Conservation (phyloP, 768 basidiomycete genomes). For the Tephrocybe sp. region DNA sequence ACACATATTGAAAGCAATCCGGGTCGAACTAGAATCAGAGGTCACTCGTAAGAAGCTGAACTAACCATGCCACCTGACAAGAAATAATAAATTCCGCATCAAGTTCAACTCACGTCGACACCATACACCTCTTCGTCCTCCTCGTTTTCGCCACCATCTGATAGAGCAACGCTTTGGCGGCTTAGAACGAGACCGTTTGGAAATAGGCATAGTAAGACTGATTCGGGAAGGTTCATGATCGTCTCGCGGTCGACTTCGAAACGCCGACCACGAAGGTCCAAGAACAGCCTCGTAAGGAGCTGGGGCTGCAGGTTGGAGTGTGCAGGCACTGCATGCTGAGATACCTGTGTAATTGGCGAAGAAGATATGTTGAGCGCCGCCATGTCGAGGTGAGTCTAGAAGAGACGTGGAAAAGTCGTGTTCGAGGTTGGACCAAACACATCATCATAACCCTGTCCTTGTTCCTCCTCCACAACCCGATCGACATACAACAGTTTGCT, state of each 20-base stretch:
- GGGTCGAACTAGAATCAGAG: constrained; percentile 79
- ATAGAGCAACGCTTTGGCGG: constrained; percentile 74
- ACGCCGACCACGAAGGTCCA: constrained; percentile 88
- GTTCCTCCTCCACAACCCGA: constrained; percentile 4
- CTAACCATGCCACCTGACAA: constrained; percentile 6
- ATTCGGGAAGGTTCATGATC: constrained; percentile 98
- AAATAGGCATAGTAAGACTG: constrained; percentile 92
- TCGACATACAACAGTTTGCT: too few species aligned
- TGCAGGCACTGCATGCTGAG: constrained; percentile 59
- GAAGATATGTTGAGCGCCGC: constrained; percentile 41
- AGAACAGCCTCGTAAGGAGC: constrained; percentile 81
- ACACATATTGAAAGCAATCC: constrained; percentile 91
- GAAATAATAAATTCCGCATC: background rate
- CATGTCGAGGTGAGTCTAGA: constrained; percentile 25
- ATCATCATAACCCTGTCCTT: constrained; percentile 13
- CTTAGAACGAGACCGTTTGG: constrained; percentile 95
- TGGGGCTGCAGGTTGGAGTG: constrained; percentile 80
- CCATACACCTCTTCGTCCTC: constrained; percentile 93
- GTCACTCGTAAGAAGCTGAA: constrained; percentile 4
- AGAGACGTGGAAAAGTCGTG: constrained; percentile 9
- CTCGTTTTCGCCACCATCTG: constrained; percentile 70
- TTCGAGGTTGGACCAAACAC: constrained; percentile 15
- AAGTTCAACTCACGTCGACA: constrained; percentile 76
- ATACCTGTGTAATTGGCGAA: constrained; percentile 58
- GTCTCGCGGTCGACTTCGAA: constrained; percentile 97